Evolutionary conservation across 306 rosid genomes (phyloP), one percentile per base, ranked within the genome.

Genomic region (Prunus dulcis): DNA sequence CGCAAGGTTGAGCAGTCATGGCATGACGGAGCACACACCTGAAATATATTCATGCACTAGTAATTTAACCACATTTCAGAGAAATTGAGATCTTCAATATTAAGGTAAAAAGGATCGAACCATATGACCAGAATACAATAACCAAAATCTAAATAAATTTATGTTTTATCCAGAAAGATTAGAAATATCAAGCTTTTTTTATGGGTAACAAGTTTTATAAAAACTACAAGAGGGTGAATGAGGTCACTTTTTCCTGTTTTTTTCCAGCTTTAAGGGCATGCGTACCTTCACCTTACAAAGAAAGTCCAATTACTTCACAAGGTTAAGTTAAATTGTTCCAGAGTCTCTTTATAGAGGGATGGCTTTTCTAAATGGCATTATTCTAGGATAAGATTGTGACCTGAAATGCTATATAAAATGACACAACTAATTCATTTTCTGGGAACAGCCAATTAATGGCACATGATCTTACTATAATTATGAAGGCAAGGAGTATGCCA

Each of bases 21-120:
- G 87, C 99, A 95, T 23, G 99, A 95, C 13, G 99, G 96, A 76
- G 99, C 94, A 72, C 99, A 95, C 63, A 95, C 97, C 99, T 95
- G 89, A 76, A 68, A 46, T 66, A 45, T 25, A 70, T 18, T 51
- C 70, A 60, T 57, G 64, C 57, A 15, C 43, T 9, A 20, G 1
- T 17, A 18, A 79, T 76, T 56, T 74, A 68, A 82, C 74, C 46
- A 72, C 74, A 67, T 50, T 65, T 19, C 64, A 75, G 13, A 18
- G 60, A 71, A 43, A 11, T 46, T 20, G n/a, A 75, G 49, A 75
- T 27, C 67, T 17, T 25, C 34, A 12, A 25, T 18, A 6, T 20
- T 23, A 0, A 10, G 22, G 30, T 10, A 57, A 27, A 22, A 20
- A 12, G 8, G 27, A 12, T 47, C 17, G 18, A 55, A 7, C 68